Conservation (phyloP, 139 green algal genomes). For the Chlamydomonas urium region DNA sequence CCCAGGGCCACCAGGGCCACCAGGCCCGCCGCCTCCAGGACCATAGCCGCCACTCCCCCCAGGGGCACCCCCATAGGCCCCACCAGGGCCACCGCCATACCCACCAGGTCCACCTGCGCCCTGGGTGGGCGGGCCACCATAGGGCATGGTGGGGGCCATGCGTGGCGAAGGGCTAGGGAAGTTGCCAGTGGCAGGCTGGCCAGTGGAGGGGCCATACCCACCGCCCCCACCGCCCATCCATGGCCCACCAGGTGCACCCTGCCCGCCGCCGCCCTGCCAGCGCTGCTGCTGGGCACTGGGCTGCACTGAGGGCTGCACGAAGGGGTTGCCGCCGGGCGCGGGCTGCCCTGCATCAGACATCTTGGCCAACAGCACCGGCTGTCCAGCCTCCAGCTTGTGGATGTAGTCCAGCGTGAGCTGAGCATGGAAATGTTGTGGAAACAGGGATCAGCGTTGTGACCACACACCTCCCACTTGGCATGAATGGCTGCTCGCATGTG, state of each 20-base stretch:
- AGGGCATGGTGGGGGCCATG: no score
- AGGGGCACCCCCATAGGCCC: neutral
- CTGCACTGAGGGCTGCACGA: neutral
- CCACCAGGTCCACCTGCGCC: neutral
- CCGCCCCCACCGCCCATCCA: neutral
- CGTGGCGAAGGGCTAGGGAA: no score
- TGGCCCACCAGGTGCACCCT: neutral
- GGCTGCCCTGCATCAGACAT: neutral
- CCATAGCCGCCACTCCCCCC: neutral
- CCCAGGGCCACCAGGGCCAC: neutral
- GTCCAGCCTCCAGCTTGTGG: slow-evolving; percentile 6
- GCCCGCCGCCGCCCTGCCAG: neutral
- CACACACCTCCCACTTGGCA: neutral
- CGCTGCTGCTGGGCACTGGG: neutral
- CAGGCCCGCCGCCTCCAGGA: neutral
- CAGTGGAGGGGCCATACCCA: neutral
- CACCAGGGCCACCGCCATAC: neutral
- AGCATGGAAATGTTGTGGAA: neutral
- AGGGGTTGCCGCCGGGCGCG: neutral
- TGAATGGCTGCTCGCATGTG: no score
- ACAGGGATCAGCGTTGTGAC: neutral
- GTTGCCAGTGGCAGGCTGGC: neutral
- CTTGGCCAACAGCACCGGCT: slow-evolving; percentile 1
- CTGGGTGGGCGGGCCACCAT: neutral
- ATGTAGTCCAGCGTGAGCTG: slow-evolving; percentile 6